phyloP scores from a whole-genome alignment of 805 yeast species.

The Wickerhamiella sergipiensis region DNA sequence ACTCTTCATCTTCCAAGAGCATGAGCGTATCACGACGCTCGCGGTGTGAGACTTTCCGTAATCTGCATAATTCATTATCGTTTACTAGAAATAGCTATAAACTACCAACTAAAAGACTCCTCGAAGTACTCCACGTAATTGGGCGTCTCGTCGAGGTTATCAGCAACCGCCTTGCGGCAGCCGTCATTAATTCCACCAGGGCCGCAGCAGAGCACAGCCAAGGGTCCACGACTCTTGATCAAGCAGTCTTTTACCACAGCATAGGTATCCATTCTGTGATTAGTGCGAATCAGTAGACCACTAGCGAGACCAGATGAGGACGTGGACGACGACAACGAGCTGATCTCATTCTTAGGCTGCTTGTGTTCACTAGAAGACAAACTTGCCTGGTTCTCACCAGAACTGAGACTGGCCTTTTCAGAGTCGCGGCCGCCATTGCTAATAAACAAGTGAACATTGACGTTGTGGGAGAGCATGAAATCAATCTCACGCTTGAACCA shows the following conservation, averaged over 20 bases:
- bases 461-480: constrained; percentile 15
- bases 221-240: constrained; percentile 27
- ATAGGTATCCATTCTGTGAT: not conserved
- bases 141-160: constrained; percentile 28
- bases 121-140: constrained; percentile 51
- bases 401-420: not conserved
- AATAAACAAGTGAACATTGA: constrained; percentile 6
- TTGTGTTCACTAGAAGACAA: not conserved
- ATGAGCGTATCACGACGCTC: too few species aligned
- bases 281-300: not conserved
- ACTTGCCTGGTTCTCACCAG: not conserved
- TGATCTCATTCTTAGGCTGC: not conserved
- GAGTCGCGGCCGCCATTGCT: not conserved
- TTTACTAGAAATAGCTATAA: too few species aligned
- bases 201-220: constrained; percentile 50
- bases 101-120: constrained; percentile 57
- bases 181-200: constrained; percentile 47
- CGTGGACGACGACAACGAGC: not conserved
- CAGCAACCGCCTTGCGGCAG: constrained; percentile 35
- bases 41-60: too few species aligned
- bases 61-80: too few species aligned
- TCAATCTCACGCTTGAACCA: constrained; percentile 36
- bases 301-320: not conserved
- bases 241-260: not conserved
- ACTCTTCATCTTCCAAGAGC: too few species aligned